These are phyloP conservation scores for Tolypocladium album DNA, from an alignment of 2,329 filamentous ascomycete genomes.

Conservation along the genomic window DNA sequence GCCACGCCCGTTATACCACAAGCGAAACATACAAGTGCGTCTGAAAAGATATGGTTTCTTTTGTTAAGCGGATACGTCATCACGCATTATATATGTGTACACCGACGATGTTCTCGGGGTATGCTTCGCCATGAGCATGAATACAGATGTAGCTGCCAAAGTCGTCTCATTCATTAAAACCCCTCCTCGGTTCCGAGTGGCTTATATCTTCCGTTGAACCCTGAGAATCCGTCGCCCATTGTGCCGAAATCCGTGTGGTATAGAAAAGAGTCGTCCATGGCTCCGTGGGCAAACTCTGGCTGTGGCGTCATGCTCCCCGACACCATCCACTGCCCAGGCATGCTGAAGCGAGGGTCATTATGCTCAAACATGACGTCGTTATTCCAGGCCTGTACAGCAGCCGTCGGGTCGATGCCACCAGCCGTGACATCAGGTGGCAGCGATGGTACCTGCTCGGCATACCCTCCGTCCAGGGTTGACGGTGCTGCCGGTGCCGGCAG, in stretches of 20 bases:
- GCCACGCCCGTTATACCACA: background rate
- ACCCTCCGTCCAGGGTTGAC: constrained; percentile 6
- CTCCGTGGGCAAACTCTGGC: constrained; percentile 7
- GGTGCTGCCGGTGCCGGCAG: constrained; percentile 7
- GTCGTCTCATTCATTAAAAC: background rate
- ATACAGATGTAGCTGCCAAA: background rate
- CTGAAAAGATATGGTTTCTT: background rate
- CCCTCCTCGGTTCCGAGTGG: background rate
- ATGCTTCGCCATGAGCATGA: background rate
- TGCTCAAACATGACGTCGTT: constrained; percentile 14
- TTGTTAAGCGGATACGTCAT: background rate
- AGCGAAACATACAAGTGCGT: background rate
- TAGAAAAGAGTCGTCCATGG: constrained; percentile 5
- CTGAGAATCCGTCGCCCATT: constrained; percentile 12
- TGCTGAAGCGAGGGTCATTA: constrained; percentile 8
- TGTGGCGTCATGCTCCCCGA: constrained; percentile 12
- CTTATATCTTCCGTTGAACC: constrained; percentile 1
- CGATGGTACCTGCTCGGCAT: constrained; percentile 6
- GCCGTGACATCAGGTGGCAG: constrained; percentile 8
- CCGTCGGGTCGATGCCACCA: constrained; percentile 3
- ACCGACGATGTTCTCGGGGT: no score
- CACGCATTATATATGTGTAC: background rate
- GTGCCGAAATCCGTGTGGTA: constrained; percentile 13
- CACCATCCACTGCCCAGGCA: constrained; percentile 13
- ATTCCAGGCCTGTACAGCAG: constrained; percentile 19